phyloP scores from a whole-genome alignment of 2,329 filamentous ascomycete genomes.

The Cercospora janseana region DNA sequence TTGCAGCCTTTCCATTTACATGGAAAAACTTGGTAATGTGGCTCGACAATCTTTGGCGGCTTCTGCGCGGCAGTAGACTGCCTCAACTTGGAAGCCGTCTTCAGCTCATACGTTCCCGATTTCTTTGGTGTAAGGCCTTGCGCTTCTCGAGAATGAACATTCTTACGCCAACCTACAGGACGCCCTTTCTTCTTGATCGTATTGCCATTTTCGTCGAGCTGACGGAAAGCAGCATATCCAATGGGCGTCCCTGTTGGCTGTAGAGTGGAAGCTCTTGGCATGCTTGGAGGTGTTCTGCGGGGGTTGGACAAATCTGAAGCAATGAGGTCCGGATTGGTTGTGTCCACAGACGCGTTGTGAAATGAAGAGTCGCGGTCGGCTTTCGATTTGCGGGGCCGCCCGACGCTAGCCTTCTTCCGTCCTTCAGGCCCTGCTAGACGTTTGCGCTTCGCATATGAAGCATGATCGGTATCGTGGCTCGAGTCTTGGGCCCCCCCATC shows the following conservation, averaged over 20 bases:
- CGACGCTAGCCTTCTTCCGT: conserved; percentile 6
- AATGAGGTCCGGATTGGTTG: conserved; percentile 6
- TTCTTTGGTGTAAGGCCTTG: conserved; percentile 31
- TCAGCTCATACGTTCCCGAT: conserved; percentile 15
- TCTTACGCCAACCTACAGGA: conserved; percentile 52
- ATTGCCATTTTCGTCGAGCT: conserved; percentile 36
- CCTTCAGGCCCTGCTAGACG: neutral
- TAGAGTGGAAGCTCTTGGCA: conserved; percentile 7
- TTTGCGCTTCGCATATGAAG: conserved; percentile 24
- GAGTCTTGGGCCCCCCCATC: conserved; percentile 17
- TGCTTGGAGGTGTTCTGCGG: conserved; percentile 4
- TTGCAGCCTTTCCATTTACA: conserved; percentile 60
- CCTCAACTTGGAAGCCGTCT: conserved; percentile 19
- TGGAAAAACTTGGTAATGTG: conserved; percentile 50
- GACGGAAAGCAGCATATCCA: conserved; percentile 47
- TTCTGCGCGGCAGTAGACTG: conserved; percentile 18
- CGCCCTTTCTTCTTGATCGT: conserved; percentile 47
- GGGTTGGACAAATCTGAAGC: conserved; percentile 9
- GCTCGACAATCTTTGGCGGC: conserved; percentile 22
- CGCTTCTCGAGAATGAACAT: conserved; percentile 43
- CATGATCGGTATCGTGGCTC: conserved; percentile 28
- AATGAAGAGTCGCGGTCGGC: conserved; percentile 14
- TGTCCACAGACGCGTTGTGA: conserved; percentile 13
- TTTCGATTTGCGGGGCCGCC: conserved; percentile 9
- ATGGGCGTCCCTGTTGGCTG: conserved; percentile 19